Percentiles rank a stretch among this genome's conserved stretches.
phyloP scores from a whole-genome alignment of 2,329 filamentous ascomycete species.

The Nigrograna mackinnonii region DNA sequence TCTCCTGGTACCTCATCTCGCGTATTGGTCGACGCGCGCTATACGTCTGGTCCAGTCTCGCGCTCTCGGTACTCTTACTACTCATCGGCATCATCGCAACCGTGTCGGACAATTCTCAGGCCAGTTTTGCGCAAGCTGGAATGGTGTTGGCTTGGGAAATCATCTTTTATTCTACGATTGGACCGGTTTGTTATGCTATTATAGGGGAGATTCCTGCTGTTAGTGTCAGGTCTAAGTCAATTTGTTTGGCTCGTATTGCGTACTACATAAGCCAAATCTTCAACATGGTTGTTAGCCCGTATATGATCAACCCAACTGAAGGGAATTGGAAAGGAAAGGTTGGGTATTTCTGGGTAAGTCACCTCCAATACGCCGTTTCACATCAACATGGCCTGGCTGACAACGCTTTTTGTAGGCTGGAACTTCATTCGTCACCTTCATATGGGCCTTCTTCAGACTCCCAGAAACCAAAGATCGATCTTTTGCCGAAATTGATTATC shows the following conservation, averaged over 20 bases:
- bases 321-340: slow-evolving; percentile 42
- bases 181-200: slow-evolving; percentile 68
- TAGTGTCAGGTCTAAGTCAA: slow-evolving; percentile 66
- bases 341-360: slow-evolving; percentile 39
- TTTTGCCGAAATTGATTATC: slow-evolving; percentile 59
- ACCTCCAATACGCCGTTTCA: too few species aligned
- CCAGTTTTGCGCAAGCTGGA: slow-evolving; percentile 63
- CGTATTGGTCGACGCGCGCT: slow-evolving; percentile 67
- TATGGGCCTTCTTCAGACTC: slow-evolving; percentile 53
- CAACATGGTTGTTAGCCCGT: slow-evolving; percentile 60
- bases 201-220: slow-evolving; percentile 69
- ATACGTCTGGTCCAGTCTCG: slow-evolving; percentile 60
- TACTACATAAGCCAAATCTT: slow-evolving; percentile 70
- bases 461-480: slow-evolving; percentile 60
- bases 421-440: slow-evolving; percentile 58
- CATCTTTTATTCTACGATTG: slow-evolving; percentile 64
- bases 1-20: slow-evolving; percentile 68
- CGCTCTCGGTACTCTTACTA: slow-evolving; percentile 65
- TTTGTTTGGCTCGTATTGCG: slow-evolving; percentile 63
- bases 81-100: slow-evolving; percentile 72
- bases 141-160: slow-evolving; percentile 69
- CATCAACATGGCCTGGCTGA: neutral
- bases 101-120: slow-evolving; percentile 1
- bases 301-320: slow-evolving; percentile 49
- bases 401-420: slow-evolving; percentile 39